Base-by-base conservation (phyloP, 2,329 filamentous ascomycete genomes). In the Tothia fuscella region DNA sequence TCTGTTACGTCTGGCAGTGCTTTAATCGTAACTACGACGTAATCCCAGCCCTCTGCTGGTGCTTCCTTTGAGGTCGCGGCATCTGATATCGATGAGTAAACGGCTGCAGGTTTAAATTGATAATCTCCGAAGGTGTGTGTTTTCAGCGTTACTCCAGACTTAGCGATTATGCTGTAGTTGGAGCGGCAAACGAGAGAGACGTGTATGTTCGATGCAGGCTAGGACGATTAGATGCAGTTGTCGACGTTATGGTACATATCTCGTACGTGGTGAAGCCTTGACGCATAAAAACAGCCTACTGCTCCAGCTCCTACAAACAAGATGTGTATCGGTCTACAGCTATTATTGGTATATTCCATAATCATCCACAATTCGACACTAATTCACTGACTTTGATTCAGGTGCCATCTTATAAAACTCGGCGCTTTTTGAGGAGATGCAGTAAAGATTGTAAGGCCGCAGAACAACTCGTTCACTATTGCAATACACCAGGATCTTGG, bases 181-280 rank as follows among this genome's bases (percentile, higher is more conserved):
- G 80, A 84, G 37, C 82, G 74, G 48, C 80, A 83, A 41, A 83
- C 76, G 33, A 83, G 73, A 4, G 80, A 84, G 38, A 82, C 75
- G 44, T 71, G 64, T 30, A 78, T 63, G 42, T 72, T 68, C 2
- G 53, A 49, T 7, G 48, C 50, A 28, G 44, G 41, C 35, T 45
- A 46, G 34, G 14, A 12, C 3, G 16, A 42, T 35, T 22, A 30
- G 37, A 20, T 22, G 39, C n/a, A 30, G 21, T 10, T 44, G 29
- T 9, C 5, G 31, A 19, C 22, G 19, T 17, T 38, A 38, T 29
- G 47, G 38, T 59, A 72, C 72, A 49, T 73, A 65, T 41, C 38
- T 32, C 49, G 38, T 60, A 74, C 72, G 50, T 73, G 65, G 50
- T 81, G 76, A 13, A 83, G 67, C 17, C 80, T 68, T 5, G 78